Evolutionary conservation across 2,329 filamentous ascomycete genomes (phyloP).

Genomic region (Alternaria sp.): DNA sequence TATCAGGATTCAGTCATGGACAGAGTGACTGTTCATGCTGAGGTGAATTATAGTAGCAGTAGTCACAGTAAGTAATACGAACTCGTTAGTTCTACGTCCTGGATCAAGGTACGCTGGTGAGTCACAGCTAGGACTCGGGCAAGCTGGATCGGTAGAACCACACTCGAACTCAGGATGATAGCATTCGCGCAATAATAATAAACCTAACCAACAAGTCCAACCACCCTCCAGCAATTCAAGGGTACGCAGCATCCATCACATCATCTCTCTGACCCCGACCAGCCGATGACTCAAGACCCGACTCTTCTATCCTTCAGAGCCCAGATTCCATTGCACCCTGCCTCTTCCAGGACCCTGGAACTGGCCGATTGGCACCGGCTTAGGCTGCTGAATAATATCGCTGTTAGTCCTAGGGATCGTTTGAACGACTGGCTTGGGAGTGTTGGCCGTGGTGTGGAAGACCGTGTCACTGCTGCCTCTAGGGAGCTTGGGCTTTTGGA

Average conservation of each 20-base stretch:
- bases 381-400: slow-evolving; percentile 37
- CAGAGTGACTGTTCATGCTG: not conserved
- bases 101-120: too few relatives aligned
- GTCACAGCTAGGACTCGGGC: too few relatives aligned
- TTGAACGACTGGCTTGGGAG: slow-evolving; percentile 16
- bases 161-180: too few relatives aligned
- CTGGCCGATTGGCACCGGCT: slow-evolving; percentile 31
- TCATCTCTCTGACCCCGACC: not conserved
- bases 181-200: not conserved
- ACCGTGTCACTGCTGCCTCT: slow-evolving; percentile 34
- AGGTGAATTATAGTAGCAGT: not conserved
- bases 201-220: not conserved
- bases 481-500: slow-evolving; percentile 22
- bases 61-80: too few relatives aligned
- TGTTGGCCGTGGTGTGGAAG: slow-evolving; percentile 8
- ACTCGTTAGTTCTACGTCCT: too few relatives aligned
- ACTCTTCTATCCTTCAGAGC: slow-evolving; percentile 31
- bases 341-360: slow-evolving; percentile 23
- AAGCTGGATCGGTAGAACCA: too few relatives aligned
- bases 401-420: slow-evolving; percentile 31
- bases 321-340: slow-evolving; percentile 45
- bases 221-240: not conserved
- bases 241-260: not conserved
- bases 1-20: not conserved
- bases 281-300: not conserved